phyloP scores from a whole-genome alignment of 441 rosid genomes.

The Croton laevigatus region DNA sequence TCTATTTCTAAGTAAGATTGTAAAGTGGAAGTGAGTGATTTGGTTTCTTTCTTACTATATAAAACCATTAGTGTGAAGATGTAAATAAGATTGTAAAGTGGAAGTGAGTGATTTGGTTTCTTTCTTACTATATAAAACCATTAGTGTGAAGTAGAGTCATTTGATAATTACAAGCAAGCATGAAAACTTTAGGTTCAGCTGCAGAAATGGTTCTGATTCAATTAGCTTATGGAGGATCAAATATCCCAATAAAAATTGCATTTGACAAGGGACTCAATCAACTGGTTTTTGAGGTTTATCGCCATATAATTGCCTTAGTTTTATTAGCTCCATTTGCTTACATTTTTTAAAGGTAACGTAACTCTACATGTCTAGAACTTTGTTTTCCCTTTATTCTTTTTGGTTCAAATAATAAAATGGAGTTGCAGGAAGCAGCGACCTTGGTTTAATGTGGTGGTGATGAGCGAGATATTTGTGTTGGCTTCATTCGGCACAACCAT shows the following conservation, averaged over 20 bases:
- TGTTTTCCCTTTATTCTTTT: too few relatives aligned
- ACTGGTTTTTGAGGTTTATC: constrained; percentile 40
- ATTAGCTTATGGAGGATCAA: constrained; percentile 39
- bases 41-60: too few relatives aligned
- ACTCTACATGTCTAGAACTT: too few relatives aligned
- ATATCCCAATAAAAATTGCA: constrained; percentile 42
- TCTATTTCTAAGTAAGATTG: too few relatives aligned
- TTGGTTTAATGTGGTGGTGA: constrained; percentile 22
- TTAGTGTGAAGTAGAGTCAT: too few relatives aligned
- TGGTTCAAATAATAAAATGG: not conserved
- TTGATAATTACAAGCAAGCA: not conserved
- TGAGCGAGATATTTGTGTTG: constrained; percentile 37
- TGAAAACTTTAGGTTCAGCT: constrained; percentile 25
- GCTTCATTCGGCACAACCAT: constrained; percentile 40
- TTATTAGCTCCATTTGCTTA: constrained; percentile 42
- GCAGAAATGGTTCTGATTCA: constrained; percentile 39
- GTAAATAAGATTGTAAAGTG: too few relatives aligned
- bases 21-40: too few relatives aligned
- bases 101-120: too few relatives aligned
- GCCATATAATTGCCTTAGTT: constrained; percentile 34
- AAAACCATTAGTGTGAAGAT: too few relatives aligned
- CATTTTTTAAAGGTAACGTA: constrained; percentile 37
- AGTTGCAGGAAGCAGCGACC: constrained; percentile 37
- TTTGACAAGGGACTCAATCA: constrained; percentile 37
- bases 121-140: too few relatives aligned